Base-by-base conservation (phyloP, 2,329 filamentous ascomycete genomes). In the Sclerotiophoma versabilis region DNA sequence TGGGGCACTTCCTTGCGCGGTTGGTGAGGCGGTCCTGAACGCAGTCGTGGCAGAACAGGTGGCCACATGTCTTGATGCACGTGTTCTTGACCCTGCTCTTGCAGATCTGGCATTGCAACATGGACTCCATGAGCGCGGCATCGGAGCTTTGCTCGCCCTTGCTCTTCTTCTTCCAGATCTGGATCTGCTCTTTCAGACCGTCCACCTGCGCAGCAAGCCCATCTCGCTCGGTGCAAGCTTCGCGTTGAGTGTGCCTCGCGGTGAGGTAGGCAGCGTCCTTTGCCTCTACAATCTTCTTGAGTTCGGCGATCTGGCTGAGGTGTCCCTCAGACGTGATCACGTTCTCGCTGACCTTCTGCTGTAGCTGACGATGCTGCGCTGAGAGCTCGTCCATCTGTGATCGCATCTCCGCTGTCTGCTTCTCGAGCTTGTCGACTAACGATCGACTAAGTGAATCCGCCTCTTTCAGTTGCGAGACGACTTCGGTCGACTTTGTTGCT, bases 31-130 rank as follows among this genome's bases (percentile, higher is more conserved):
- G 88, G 69, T 96, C 90, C 61, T 96, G 91, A 20, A 98, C 90
- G 72, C 95, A 99, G 41, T 87, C 84, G 70, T 88, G 88, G 83
- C 95, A 99, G 76, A 98, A 96, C 42, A 96, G 85, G 75, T 99
- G 95, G 1, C 95, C 95, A 74, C 95, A 99, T 0, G 91, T 92
- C 78, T 95, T 96, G 74, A 99, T 84, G 9, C 89, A 89, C 0
- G 93, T 96, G 71, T 98, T 92, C 77, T 98, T 98, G 80, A 97
- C 93, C 64, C 93, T 91, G 69, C 87, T 89, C 64, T 92, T 91
- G 79, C 96, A 99, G 44, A 98, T 91, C 10, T 92, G 91, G 79
- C 95, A 99, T 45, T 96, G 86, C 26, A 91, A 89, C 75, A 95
- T 84, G 68, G 83, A 52, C 75, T 93, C 85, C 68, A 97, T 83